Evolutionary conservation across 2,329 filamentous ascomycete genomes (phyloP).

Genomic region (Botrytis aclada): DNA sequence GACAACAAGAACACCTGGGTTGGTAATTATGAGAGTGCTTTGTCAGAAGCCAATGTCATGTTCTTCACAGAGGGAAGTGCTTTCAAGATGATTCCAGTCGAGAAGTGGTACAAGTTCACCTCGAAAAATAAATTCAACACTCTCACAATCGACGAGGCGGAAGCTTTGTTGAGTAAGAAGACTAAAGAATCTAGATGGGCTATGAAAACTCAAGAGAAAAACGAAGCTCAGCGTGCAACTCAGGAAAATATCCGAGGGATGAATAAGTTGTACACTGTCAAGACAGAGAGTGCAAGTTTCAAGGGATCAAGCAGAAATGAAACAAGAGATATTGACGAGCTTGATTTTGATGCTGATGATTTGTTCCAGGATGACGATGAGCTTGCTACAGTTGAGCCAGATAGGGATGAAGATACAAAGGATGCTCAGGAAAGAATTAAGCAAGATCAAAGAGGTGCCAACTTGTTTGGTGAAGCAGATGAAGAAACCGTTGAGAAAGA

Average conservation of each 20-base stretch:
- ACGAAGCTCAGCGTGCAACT: conserved; percentile 53
- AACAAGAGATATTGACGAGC: conserved; percentile 66
- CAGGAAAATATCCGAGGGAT: conserved; percentile 54
- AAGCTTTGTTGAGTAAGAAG: conserved; percentile 78
- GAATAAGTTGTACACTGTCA: conserved; percentile 53
- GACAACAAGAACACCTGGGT: conserved; percentile 95
- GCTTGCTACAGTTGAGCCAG: conserved; percentile 67
- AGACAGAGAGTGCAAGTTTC: conserved; percentile 66
- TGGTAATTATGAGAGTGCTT: conserved; percentile 82
- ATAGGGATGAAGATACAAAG: conserved; percentile 78
- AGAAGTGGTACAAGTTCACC: conserved; percentile 92
- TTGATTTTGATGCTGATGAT: conserved; percentile 65
- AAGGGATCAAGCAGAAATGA: conserved; percentile 59
- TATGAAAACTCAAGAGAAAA: conserved; percentile 62
- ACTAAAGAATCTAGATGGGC: conserved; percentile 77
- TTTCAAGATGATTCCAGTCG: conserved; percentile 84
- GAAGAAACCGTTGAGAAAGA: conserved; percentile 71
- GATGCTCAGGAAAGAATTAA: conserved; percentile 70
- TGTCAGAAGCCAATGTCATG: conserved; percentile 82
- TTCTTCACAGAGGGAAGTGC: conserved; percentile 66
- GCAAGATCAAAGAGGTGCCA: conserved; percentile 80
- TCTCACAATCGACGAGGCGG: conserved; percentile 78
- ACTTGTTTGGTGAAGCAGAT: conserved; percentile 69
- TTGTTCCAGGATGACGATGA: conserved; percentile 88
- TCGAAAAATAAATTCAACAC: conserved; percentile 76